Evolutionary conservation across 768 basidiomycete genomes (phyloP), one percentile per base, ranked within the genome.

Genomic region (Leccinum rimulosum): DNA sequence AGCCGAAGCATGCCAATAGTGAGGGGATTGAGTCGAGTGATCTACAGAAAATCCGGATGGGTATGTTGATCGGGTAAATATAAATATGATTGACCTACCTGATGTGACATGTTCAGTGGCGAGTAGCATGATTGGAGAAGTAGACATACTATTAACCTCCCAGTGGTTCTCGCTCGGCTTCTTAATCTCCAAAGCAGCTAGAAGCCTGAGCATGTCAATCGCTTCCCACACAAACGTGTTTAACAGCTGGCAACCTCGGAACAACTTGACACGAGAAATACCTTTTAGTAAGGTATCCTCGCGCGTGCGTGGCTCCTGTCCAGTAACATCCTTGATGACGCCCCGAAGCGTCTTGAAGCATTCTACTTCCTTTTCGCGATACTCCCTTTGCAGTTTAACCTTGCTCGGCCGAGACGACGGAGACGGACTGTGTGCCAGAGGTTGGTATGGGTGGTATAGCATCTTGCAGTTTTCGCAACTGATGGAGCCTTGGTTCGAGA

Each of bases 291-390:
- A 50, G 50, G 56, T 54, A 11, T 71, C 70, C 2, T 64, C 40
- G 3, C 70, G 66, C 11, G 59, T 70, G 10, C 36, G 55, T 2
- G 25, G 54, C 3, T 63, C 60, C 31, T 57, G 51, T 17, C 59
- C 56, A 1, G 62, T 68, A 31, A 66, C 50, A 3, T 40, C 45
- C 43, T 47, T 59, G 33, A 70, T 63, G 19, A 53, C 31, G 4
- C 54, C 50, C 3, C 69, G 61, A 14, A 71, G 70, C 10, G 4
- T 28, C 12, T 54, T 54, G 22, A 71, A 64, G 49, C 55, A 51
- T 8, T 62, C 66, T 5, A 30, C 36, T n/a, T 71, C 70, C 45
- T 52, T 66, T 49, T 66, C 67, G 6, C 69, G 66, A 38, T 71
- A 71, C 22, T 54, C 60, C 54, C 53, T 61, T 27, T 71, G 70